Base-by-base conservation (phyloP, 2,329 filamentous ascomycete species). In the Verticillium dahliae region DNA sequence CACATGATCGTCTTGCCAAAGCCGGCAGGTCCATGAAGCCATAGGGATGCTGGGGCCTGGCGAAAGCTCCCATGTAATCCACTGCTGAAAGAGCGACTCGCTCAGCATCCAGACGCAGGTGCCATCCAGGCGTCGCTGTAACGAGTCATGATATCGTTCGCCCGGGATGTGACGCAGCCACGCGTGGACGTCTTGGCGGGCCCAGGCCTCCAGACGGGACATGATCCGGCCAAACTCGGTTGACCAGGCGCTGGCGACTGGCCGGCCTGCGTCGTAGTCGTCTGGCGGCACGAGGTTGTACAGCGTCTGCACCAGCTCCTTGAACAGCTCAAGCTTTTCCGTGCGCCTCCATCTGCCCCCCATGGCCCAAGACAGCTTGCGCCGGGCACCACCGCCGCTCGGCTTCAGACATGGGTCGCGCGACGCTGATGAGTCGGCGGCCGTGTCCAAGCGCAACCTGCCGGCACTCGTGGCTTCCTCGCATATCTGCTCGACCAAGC, bases 1-100 rank as follows among this genome's bases (percentile, higher is more conserved):
- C 71, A 71, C 0, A 75, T 62, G 1, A 75, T 52, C 0, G 73
- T 76, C 61, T 76, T 76, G 1, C 73, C 73, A 15, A 71, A 74
- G 0, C 73, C 70, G 33, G 69, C 61, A 31, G 66, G 67, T 1
- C 71, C 72, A 41, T 71, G 63, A 14, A 75, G 67, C 74, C 74
- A 76, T 0, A 76, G 61, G 61, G 1, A 73, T 0, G 10, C 66
- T 68, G 6, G 50, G 13, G 2, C 33, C 37, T 1, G 45, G 15
- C 14, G 56, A 31, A 18, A 56, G 59, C 4, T 60, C 56, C 13
- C 56, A n/a, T 0, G 66, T 67, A 5, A 61, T 14, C 71, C 71
- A 72, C 7, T 64, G 10, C 1, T 54, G 58, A 22, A 68, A 67
- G 3, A 27, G 41, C 13, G 33, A 33, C 15, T 58, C 61, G 1